Conservation (phyloP, 345 rosid species). For the Microcos paniculata region DNA sequence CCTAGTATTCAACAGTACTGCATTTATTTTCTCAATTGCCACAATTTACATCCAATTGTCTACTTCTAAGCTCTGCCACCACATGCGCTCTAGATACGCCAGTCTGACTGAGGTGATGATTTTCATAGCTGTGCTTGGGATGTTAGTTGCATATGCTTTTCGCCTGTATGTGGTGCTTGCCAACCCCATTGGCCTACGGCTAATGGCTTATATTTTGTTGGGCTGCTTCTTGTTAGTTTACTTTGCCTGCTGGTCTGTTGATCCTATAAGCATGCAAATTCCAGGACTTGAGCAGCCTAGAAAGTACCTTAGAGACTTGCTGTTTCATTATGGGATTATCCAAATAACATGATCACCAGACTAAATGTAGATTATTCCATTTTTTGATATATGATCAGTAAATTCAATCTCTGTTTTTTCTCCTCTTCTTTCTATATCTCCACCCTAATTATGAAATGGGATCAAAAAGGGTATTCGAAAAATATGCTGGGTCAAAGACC, state of each 20-base stretch:
- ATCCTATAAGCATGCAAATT: constrained; percentile 17
- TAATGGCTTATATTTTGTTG: constrained; percentile 19
- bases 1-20: constrained; percentile 25
- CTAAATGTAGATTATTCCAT: background rate
- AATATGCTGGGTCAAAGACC: too few relatives aligned
- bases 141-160: constrained; percentile 21
- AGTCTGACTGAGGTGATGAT: constrained; percentile 8
- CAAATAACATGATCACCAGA: background rate
- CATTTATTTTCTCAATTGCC: constrained; percentile 27
- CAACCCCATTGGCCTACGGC: background rate
- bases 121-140: constrained; percentile 10
- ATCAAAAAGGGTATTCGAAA: too few relatives aligned
- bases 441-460: too few relatives aligned
- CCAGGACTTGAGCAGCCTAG: background rate
- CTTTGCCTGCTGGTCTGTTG: constrained; percentile 26
- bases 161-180: constrained; percentile 22
- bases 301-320: constrained; percentile 1
- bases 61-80: constrained; percentile 12
- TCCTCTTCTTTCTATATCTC: too few relatives aligned
- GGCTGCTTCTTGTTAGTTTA: constrained; percentile 6
- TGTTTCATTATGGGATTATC: constrained; percentile 1
- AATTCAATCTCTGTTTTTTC: too few relatives aligned
- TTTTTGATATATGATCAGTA: too few relatives aligned
- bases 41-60: constrained; percentile 15
- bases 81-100: constrained; percentile 9